Evolutionary conservation across 2,329 filamentous ascomycete genomes (phyloP).

Genomic region (Pseudohalonectria lignicola): DNA sequence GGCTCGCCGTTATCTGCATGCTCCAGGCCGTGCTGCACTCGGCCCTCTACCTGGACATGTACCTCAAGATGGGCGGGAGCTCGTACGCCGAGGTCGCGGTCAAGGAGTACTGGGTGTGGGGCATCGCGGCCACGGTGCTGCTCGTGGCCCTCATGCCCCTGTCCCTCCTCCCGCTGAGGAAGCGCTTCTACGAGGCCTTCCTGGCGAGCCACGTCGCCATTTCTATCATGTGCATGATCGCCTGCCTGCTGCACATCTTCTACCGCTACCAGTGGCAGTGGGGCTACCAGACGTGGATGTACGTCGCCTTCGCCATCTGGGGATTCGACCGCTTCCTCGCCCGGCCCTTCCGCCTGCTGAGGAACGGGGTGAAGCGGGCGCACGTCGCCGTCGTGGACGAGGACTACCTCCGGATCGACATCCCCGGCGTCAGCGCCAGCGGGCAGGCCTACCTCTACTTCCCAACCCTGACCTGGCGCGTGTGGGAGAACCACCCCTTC

Average conservation of each 20-base stretch:
- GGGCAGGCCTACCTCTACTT: constrained; percentile 36
- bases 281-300: constrained; percentile 7
- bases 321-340: constrained; percentile 28
- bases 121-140: constrained; percentile 25
- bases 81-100: constrained; percentile 11
- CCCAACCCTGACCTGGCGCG: constrained; percentile 26
- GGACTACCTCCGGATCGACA: constrained; percentile 20
- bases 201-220: constrained; percentile 19
- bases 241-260: constrained; percentile 22
- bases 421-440: constrained; percentile 16
- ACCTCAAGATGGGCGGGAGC: no score
- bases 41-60: constrained; percentile 14
- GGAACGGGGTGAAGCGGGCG: constrained; percentile 21
- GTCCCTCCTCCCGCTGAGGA: constrained; percentile 24
- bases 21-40: constrained; percentile 19
- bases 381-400: constrained; percentile 14
- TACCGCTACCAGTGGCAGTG: constrained; percentile 16
- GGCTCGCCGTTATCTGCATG: constrained; percentile 16
- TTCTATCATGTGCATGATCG: constrained; percentile 19
- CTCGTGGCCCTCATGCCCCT: constrained; percentile 18
- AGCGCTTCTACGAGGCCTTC: constrained; percentile 27
- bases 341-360: constrained; percentile 24
- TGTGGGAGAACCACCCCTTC: constrained; percentile 46
- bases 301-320: constrained; percentile 15
- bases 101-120: constrained; percentile 30